Evolutionary conservation across 1,139 yeast genomes (phyloP).

Genomic region (Nakaseomyces sp.): DNA sequence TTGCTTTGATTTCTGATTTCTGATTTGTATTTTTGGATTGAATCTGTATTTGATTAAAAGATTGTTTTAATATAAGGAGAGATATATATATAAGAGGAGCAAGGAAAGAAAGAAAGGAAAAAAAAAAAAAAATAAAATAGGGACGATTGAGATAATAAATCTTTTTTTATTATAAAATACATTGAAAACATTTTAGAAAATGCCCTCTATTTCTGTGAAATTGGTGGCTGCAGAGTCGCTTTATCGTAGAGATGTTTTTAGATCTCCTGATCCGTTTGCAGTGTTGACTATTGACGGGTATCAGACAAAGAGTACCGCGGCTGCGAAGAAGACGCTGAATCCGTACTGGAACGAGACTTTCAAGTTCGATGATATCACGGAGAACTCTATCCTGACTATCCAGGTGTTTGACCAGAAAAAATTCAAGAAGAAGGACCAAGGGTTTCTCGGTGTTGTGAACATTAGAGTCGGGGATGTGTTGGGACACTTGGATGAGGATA

Average conservation of each 20-base stretch:
- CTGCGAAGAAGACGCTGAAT: constrained; percentile 86
- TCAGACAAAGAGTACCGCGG: constrained; percentile 89
- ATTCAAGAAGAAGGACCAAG: constrained; percentile 96
- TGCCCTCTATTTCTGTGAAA: constrained; percentile 47
- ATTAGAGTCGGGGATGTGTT: constrained; percentile 83
- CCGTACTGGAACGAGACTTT: constrained; percentile 98
- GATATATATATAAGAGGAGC: no score
- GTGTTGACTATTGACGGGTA: constrained; percentile 94
- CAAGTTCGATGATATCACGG: constrained; percentile 58
- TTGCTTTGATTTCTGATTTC: no score
- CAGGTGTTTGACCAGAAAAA: constrained; percentile 96
- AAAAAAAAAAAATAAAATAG: no score
- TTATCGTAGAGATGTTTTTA: constrained; percentile 88
- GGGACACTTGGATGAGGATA: constrained; percentile 42
- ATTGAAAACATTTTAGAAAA: constrained; percentile 6
- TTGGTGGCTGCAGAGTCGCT: constrained; percentile 95
- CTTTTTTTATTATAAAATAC: not conserved
- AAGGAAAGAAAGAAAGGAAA: no score
- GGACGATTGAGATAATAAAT: no score
- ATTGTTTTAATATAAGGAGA: no score
- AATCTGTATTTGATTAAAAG: no score
- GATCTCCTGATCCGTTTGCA: constrained; percentile 96
- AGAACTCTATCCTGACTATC: constrained; percentile 78
- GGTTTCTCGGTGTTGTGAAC: constrained; percentile 95
- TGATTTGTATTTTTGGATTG: no score